Evolutionary conservation across 2,329 filamentous ascomycete species (phyloP), one percentile per base, ranked within the genome.

Genomic region (Xylariaceae sp.): DNA sequence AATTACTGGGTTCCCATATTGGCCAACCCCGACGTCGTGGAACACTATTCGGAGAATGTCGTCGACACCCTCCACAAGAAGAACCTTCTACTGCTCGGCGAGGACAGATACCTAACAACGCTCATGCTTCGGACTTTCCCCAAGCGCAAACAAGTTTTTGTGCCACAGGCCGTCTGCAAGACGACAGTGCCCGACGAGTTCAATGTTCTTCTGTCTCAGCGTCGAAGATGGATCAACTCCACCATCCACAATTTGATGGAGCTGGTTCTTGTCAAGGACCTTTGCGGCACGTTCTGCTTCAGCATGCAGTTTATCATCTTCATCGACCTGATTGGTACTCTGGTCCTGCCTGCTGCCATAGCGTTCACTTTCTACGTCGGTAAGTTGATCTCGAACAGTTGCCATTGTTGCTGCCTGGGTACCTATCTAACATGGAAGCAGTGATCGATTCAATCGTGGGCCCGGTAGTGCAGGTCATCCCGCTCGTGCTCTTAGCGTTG

Each of bases 1-100:
- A 96, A 98, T 68, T 98, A 96, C 66, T 98, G 92, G 92, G 92
- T 98, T 16, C 92, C 92, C 6, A 96, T 98, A 52, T 75, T 98
- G 44, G 92, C 92, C 49, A 98, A 98, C 59, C 93, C 93, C 3
- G 93, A 98, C 54, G 85, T 98, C 27, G 93, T 98, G 29, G 92
- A 98, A 64, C 92, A 98, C 63, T 98, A 98, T 62, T 96, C 92
- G 1, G 92, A 98, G 62, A 98, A 98, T 50, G 89, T 98, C 34
- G 92, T 98, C 26, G 92, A 98, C 58, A 98, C 92, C 13, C 68
- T 98, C 46, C 92, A 98, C 70, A 77, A 94, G 72, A 96, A 96
- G 76, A 96, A 96, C 55, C 68, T 96, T 32, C 63, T 96, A 39
- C 85, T 90, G 31, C 80, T 96, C 9, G 90, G 90, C 64, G 90